phyloP scores from a whole-genome alignment of 345 rosid species.

The Jatropha curcas region DNA sequence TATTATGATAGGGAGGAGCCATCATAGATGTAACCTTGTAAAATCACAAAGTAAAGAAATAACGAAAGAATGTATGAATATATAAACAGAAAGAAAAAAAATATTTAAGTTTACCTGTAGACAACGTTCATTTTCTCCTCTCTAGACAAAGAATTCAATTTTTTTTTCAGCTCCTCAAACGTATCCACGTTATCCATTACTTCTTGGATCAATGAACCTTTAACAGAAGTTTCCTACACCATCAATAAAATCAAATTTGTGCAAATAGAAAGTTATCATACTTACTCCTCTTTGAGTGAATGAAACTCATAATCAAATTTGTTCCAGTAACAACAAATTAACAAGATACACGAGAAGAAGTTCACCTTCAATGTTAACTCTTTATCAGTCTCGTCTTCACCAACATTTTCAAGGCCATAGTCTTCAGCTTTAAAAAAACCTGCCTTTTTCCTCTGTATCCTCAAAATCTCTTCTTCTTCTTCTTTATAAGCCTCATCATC shows the following conservation, averaged over 20 bases:
- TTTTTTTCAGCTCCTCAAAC: conserved; percentile 54
- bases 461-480: conserved; percentile 68
- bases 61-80: background rate
- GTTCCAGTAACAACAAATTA: conserved; percentile 3
- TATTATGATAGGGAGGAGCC: too few relatives aligned
- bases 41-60: background rate
- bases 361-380: conserved; percentile 77
- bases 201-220: conserved; percentile 36
- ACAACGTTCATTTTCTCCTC: conserved; percentile 91
- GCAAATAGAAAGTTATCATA: too few relatives aligned
- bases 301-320: background rate
- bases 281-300: background rate
- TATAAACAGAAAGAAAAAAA: background rate
- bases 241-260: conserved; percentile 19
- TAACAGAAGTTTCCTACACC: conserved; percentile 54
- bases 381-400: conserved; percentile 49
- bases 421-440: conserved; percentile 58
- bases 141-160: conserved; percentile 74
- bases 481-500: conserved; percentile 68
- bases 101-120: conserved; percentile 52
- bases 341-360: conserved; percentile 15
- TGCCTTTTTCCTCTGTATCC: conserved; percentile 51
- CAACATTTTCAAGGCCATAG: conserved; percentile 62
- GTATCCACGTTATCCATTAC: conserved; percentile 30
- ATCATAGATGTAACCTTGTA: background rate